phyloP scores from a whole-genome alignment of 345 rosid genomes.

The Limnanthes douglasii region DNA sequence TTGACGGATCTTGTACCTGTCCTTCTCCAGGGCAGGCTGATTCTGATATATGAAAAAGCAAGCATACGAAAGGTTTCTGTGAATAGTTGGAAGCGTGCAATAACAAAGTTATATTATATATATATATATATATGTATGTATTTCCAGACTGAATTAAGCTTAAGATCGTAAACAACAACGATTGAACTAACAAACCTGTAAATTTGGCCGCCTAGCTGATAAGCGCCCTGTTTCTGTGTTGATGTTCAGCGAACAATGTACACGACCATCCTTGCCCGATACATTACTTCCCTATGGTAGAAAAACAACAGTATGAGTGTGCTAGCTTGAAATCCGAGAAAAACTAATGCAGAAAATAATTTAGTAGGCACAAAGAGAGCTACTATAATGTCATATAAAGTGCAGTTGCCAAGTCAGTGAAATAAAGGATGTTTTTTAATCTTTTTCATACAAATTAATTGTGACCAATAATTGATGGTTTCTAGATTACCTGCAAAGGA shows the following conservation, averaged over 20 bases:
- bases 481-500: slow-evolving; percentile 76
- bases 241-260: slow-evolving; percentile 94
- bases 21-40: slow-evolving; percentile 98
- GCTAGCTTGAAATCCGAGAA: slow-evolving; percentile 1
- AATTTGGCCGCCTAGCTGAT: slow-evolving; percentile 95
- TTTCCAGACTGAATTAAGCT: too few relatives aligned
- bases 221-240: slow-evolving; percentile 98
- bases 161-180: too few relatives aligned
- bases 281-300: slow-evolving; percentile 52
- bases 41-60: slow-evolving; percentile 30
- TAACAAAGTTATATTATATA: too few relatives aligned
- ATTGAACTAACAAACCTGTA: slow-evolving; percentile 42
- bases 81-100: too few relatives aligned
- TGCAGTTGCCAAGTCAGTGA: too few relatives aligned
- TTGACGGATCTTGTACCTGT: slow-evolving; percentile 92
- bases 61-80: too few relatives aligned
- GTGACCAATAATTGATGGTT: slow-evolving; percentile 6
- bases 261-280: slow-evolving; percentile 70
- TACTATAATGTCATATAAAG: too few relatives aligned
- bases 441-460: not conserved
- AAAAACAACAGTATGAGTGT: not conserved
- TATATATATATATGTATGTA: too few relatives aligned
- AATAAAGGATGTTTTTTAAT: too few relatives aligned
- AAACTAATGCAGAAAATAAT: not conserved
- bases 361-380: too few relatives aligned